phyloP scores from a whole-genome alignment of 257 asterid genomes.

The Nicotiana otophora region DNA sequence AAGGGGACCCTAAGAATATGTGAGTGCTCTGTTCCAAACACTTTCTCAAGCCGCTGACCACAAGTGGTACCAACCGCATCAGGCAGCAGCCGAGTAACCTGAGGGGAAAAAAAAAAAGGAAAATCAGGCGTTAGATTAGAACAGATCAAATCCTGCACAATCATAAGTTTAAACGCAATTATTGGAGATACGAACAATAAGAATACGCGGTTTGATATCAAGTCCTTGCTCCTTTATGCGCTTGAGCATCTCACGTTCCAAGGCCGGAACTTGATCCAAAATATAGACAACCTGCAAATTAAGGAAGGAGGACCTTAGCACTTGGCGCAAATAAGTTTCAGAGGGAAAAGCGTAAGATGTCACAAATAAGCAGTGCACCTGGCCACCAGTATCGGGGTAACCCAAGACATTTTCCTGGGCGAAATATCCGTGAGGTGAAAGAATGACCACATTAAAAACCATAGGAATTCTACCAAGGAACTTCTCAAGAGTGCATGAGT shows the following conservation, averaged over 20 bases:
- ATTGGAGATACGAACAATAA: conserved; percentile 46
- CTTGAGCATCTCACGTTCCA: conserved; percentile 87
- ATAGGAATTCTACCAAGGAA: conserved; percentile 84
- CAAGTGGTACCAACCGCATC: conserved; percentile 99
- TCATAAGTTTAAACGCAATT: not conserved
- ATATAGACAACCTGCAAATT: conserved; percentile 80
- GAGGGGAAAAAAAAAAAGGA: not conserved
- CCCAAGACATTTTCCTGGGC: conserved; percentile 99
- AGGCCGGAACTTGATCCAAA: conserved; percentile 98
- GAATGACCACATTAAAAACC: conserved; percentile 97
- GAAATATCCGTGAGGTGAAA: conserved; percentile 96
- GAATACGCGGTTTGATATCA: conserved; percentile 78
- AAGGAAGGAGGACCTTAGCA: not conserved
- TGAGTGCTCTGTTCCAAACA: conserved; percentile 77
- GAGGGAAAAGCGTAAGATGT: not conserved
- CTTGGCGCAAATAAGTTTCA: too few relatives aligned
- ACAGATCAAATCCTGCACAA: not conserved
- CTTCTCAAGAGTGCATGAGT: conserved; percentile 79
- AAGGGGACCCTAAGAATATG: conserved; percentile 96
- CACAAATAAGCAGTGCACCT: conserved; percentile 33
- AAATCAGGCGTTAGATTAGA: not conserved
- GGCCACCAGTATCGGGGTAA: conserved; percentile 98
- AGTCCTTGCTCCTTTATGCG: conserved; percentile 98
- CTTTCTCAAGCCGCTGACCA: conserved; percentile 84
- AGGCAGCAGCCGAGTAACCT: conserved; percentile 94